Base-by-base conservation (phyloP, 768 basidiomycete species). In the Xerocomus potaroensis region DNA sequence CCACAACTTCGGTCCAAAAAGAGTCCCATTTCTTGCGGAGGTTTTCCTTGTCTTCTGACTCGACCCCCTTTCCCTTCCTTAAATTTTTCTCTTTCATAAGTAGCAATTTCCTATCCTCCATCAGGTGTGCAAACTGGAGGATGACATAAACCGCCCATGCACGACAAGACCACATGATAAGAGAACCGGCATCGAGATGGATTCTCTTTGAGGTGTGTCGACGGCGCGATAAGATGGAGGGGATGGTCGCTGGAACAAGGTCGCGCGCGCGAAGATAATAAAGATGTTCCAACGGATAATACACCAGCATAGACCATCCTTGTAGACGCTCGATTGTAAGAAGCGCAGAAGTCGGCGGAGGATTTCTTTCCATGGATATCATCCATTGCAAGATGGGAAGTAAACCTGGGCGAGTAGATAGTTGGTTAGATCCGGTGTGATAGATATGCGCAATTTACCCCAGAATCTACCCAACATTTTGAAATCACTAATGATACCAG, bases 301-400 rank as follows among this genome's bases (percentile, higher is more conserved):
- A 91, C 1, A 71, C 77, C 10, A 91, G 71, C 87, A 91, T 89
- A 2, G 84, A 69, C 69, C 76, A 66, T 30, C 68, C 88, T 61
- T 91, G 88, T 18, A 89, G 69, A 22, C 88, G 83, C 60, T 91
- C 88, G 35, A 91, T 86, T 1, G 77, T 85, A 41, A 83, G 78
- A 24, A 90, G 73, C 35, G 74, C 74, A 3, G 81, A 76, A 2
- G 88, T 90, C 3, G 84, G 81, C 11, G 81, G 81, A 1, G 81
- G 82, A 32, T 66, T 78, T n/a, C 80, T 78, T 62, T 89, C 87
- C 56, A 90, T 64, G 1, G 83, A 75, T 15, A 85, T 80, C 39
- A 91, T 73, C 88, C 87, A 91, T 58, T 87, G 84, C 35, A 89
- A 63, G 33, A 87, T 87, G 21, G 86, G 84, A 15, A 91, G 67